These are phyloP conservation scores for Epithele typhae DNA, from an alignment of 768 basidiomycete species.

Conservation along the genomic window DNA sequence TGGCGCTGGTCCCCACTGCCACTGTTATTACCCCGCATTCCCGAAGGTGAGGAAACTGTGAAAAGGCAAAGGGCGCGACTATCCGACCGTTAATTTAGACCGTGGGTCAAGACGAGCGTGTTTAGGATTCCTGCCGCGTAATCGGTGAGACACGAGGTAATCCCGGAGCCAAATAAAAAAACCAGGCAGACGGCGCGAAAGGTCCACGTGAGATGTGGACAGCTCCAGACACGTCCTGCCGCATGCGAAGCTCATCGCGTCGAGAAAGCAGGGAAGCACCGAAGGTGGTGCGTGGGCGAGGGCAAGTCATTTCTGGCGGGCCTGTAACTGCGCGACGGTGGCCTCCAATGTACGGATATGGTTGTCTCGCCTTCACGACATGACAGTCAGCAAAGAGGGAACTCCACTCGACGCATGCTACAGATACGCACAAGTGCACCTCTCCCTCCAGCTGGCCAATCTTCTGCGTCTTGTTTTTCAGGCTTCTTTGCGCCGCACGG, in stretches of 20 bases:
- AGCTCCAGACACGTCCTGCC: no score
- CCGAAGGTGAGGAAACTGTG: constrained; percentile 14
- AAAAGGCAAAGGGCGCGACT: constrained; percentile 14
- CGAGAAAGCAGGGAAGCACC: not conserved
- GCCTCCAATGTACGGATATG: constrained; percentile 15
- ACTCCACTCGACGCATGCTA: not conserved
- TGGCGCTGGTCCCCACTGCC: not conserved
- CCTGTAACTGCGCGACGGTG: constrained; percentile 11
- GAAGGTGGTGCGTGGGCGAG: not conserved
- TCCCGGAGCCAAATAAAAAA: no score
- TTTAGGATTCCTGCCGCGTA: no score
- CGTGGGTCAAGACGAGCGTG: not conserved
- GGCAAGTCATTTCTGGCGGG: constrained; percentile 1
- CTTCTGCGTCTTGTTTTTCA: constrained; percentile 12
- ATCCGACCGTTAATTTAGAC: constrained; percentile 9
- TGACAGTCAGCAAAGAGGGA: constrained; percentile 3
- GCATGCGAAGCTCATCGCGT: no score
- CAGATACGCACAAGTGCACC: constrained; percentile 10
- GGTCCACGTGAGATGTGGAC: no score
- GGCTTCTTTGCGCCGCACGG: constrained; percentile 32
- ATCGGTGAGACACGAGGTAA: no score
- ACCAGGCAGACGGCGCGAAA: no score
- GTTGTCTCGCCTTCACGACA: constrained; percentile 6
- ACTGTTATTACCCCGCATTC: not conserved
- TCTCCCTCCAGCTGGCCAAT: constrained; percentile 15